Percentiles rank a stretch among this genome's conserved stretches.
phyloP scores from a whole-genome alignment of 2,329 filamentous ascomycete species.

The Colletotrichum incanum region DNA sequence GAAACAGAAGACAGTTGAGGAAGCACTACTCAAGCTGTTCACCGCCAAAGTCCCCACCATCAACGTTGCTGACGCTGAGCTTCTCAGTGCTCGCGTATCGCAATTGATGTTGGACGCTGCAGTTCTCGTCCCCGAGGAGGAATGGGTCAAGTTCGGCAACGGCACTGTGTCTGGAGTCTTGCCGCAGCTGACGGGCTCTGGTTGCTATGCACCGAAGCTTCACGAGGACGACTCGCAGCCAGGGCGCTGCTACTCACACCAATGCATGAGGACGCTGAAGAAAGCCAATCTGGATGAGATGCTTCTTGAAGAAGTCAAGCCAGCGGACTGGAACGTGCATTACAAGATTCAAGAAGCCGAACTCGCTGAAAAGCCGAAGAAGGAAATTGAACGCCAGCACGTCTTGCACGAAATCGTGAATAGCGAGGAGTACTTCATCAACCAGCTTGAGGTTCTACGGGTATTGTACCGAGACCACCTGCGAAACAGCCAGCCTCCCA shows the following conservation, averaged over 20 bases:
- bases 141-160: slow-evolving; percentile 95
- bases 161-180: slow-evolving; percentile 89
- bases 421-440: slow-evolving; percentile 92
- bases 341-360: slow-evolving; percentile 87
- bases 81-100: slow-evolving; percentile 83
- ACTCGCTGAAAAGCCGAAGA: slow-evolving; percentile 80
- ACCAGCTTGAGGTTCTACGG: slow-evolving; percentile 88
- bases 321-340: slow-evolving; percentile 90
- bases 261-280: slow-evolving; percentile 94
- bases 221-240: slow-evolving; percentile 77
- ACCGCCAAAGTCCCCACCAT: slow-evolving; percentile 97
- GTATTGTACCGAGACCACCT: slow-evolving; percentile 90
- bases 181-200: slow-evolving; percentile 91
- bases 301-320: slow-evolving; percentile 77
- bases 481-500: slow-evolving; percentile 79
- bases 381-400: slow-evolving; percentile 94
- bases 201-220: slow-evolving; percentile 90
- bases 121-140: slow-evolving; percentile 89
- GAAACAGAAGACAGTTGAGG: slow-evolving; percentile 86
- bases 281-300: slow-evolving; percentile 91
- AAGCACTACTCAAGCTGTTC: slow-evolving; percentile 90
- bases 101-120: slow-evolving; percentile 84
- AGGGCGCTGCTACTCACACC: slow-evolving; percentile 91
- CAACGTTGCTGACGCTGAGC: slow-evolving; percentile 97
- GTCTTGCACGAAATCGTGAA: slow-evolving; percentile 96